phyloP scores from a whole-genome alignment of 73 alveolate genomes.

The Tetrahymena borealis region DNA sequence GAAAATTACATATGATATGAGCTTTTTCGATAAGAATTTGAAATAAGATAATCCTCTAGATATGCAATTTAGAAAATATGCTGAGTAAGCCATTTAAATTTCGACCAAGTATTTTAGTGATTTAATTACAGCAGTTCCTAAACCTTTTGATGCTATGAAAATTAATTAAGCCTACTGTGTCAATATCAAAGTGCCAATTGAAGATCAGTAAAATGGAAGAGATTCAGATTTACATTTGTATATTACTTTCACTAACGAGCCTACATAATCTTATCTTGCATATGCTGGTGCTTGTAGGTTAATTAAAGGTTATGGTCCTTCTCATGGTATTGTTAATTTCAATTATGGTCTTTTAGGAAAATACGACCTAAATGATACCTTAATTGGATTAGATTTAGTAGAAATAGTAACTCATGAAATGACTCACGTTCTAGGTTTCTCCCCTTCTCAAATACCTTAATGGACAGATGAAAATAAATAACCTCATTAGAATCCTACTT shows the following conservation, averaged over 20 bases:
- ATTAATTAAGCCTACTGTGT: no score
- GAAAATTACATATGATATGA: no score
- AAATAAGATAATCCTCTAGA: no score
- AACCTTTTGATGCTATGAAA: no score
- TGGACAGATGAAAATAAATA: not conserved
- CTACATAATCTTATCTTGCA: not conserved
- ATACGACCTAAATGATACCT: not conserved
- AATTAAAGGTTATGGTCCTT: not conserved
- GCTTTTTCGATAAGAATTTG: no score
- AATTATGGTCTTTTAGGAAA: not conserved
- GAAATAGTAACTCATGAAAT: not conserved
- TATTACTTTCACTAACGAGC: not conserved
- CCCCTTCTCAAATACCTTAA: not conserved
- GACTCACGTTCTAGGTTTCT: not conserved
- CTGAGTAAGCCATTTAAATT: no score
- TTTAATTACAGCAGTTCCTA: no score
- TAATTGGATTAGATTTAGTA: not conserved
- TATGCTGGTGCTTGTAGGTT: not conserved
- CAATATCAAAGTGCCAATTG: no score
- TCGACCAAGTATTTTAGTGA: no score
- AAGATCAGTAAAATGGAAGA: not conserved
- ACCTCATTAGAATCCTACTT: not conserved
- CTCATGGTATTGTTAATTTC: not conserved
- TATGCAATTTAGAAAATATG: no score
- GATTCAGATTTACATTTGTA: not conserved